phyloP scores from a whole-genome alignment of 2,329 filamentous ascomycete genomes.

The Ascochyta koolunga region DNA sequence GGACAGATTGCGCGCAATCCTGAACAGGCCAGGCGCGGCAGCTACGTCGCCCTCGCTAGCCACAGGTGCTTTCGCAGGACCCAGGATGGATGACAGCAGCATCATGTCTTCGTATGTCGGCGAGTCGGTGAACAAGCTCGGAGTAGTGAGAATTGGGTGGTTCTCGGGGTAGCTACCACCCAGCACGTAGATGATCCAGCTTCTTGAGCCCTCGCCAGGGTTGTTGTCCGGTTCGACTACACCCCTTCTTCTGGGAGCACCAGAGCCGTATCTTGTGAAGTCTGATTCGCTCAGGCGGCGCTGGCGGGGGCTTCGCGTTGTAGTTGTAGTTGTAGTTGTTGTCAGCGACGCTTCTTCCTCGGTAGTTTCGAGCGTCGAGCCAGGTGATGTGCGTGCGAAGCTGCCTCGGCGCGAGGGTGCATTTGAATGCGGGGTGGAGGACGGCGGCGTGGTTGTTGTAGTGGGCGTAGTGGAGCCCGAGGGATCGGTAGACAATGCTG shows the following conservation, averaged over 20 bases:
- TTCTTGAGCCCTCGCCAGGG: constrained; percentile 64
- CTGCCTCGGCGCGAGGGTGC: constrained; percentile 49
- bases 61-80: constrained; percentile 71
- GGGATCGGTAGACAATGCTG: constrained; percentile 60
- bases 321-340: too few species aligned
- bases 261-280: constrained; percentile 66
- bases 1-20: constrained; percentile 52
- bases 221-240: constrained; percentile 64
- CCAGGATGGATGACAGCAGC: constrained; percentile 68
- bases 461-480: constrained; percentile 56
- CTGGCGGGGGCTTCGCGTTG: constrained; percentile 55
- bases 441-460: constrained; percentile 38
- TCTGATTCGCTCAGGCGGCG: constrained; percentile 66
- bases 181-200: constrained; percentile 75
- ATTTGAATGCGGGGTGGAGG: constrained; percentile 44
- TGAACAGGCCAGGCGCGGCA: constrained; percentile 66
- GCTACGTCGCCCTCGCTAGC: constrained; percentile 69
- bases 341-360: constrained; percentile 50
- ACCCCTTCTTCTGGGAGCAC: constrained; percentile 67
- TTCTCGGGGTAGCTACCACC: constrained; percentile 73
- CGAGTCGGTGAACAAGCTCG: constrained; percentile 72
- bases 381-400: constrained; percentile 47
- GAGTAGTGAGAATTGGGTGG: constrained; percentile 72
- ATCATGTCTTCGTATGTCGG: constrained; percentile 77
- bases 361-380: constrained; percentile 52